phyloP scores from a whole-genome alignment of 176 grass and related monocot genomes.

The Calamus simplicifolius region DNA sequence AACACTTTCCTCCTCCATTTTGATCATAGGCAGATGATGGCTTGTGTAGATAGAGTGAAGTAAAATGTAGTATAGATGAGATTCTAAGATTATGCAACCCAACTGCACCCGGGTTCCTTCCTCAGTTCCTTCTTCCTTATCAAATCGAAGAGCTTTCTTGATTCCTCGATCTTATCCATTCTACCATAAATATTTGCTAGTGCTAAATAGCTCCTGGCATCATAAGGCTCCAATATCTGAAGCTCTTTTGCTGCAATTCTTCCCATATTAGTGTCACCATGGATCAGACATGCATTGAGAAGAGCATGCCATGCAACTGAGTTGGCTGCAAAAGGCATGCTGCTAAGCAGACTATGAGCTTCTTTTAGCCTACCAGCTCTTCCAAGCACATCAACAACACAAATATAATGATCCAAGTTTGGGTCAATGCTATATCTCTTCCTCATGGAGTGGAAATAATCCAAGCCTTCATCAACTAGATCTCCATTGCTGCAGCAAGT shows the following conservation, averaged over 20 bases:
- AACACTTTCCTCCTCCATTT: too few species aligned
- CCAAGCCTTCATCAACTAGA: conserved; percentile 32
- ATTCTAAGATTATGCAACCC: conserved; percentile 17
- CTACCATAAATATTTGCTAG: not conserved
- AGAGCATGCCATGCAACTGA: conserved; percentile 38
- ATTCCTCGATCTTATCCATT: not conserved
- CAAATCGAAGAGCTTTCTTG: conserved; percentile 1
- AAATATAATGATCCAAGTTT: conserved; percentile 33
- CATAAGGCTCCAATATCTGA: conserved; percentile 9
- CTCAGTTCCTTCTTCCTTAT: not conserved
- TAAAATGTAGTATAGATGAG: too few species aligned
- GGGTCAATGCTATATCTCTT: conserved; percentile 30
- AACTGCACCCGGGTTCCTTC: conserved; percentile 21
- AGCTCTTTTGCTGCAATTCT: conserved; percentile 28
- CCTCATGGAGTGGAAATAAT: conserved; percentile 38
- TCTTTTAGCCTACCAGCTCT: conserved; percentile 38
- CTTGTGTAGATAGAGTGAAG: too few species aligned
- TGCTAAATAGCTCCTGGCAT: not conserved
- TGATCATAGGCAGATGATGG: too few species aligned
- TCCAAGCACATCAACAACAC: conserved; percentile 33
- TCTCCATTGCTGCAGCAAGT: conserved; percentile 41
- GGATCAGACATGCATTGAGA: conserved; percentile 42
- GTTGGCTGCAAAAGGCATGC: conserved; percentile 22
- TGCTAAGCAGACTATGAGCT: conserved; percentile 28
- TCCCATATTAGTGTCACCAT: conserved; percentile 12